Evolutionary conservation across 2,329 filamentous ascomycete species (phyloP).

Genomic region (Colletotrichum melonis): DNA sequence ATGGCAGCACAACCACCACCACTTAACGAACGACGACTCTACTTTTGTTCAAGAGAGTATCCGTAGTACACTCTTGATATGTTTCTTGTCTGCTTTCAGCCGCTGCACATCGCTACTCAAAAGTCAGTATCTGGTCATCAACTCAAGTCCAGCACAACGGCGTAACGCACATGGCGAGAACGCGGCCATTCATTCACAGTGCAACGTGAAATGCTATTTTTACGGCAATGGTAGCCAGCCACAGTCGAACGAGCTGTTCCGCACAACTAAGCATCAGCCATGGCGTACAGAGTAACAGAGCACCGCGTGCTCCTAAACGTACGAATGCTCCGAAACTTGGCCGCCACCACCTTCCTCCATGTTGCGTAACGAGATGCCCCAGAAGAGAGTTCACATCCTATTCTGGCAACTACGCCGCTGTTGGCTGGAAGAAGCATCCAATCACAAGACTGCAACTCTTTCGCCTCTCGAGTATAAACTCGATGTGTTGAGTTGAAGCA

Average conservation of each 20-base stretch:
- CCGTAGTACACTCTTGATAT: not conserved
- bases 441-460: not conserved
- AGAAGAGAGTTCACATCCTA: not conserved
- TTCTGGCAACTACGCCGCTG: conserved; percentile 1
- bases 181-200: not conserved
- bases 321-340: not conserved
- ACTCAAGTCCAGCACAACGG: not conserved
- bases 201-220: not conserved
- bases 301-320: not conserved
- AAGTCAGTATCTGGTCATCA: no score
- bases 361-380: not conserved
- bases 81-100: not conserved
- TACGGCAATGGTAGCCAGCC: not conserved
- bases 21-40: not conserved
- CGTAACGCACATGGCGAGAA: not conserved
- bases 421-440: not conserved
- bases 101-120: not conserved
- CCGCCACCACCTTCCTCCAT: not conserved
- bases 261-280: not conserved
- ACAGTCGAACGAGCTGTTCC: not conserved
- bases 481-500: not conserved
- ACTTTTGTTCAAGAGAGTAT: not conserved
- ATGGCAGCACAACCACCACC: not conserved
- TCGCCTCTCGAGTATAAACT: not conserved
- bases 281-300: not conserved